A percentile compares a stretch with the other conserved stretches of the same genome.
Conservation (phyloP, 345 rosid species). For the Zanthoxylum bungeanum region DNA sequence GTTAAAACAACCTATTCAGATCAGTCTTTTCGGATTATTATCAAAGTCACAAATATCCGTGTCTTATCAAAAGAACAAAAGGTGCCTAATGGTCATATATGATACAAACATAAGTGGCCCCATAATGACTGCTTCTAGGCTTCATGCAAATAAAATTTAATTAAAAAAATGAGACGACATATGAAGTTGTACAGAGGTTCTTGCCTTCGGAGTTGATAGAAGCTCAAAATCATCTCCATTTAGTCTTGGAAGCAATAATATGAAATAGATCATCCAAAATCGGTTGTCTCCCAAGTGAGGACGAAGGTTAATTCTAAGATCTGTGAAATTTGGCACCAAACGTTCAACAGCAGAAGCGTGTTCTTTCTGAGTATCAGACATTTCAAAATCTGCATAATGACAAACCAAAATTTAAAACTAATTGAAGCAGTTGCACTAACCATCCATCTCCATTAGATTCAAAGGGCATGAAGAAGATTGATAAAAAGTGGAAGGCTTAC, state of each 20-base stretch:
- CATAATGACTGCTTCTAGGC: not conserved
- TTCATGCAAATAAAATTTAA: not conserved
- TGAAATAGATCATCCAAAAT: slow-evolving; percentile 77
- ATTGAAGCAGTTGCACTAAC: not conserved
- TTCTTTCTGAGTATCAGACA: slow-evolving; percentile 54
- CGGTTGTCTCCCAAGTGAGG: slow-evolving; percentile 36
- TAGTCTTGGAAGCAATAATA: slow-evolving; percentile 66
- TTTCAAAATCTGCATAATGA: slow-evolving; percentile 49
- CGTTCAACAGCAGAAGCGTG: slow-evolving; percentile 53
- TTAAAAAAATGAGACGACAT: not conserved
- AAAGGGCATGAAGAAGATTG: not conserved
- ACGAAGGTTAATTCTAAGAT: slow-evolving; percentile 43
- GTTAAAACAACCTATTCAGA: too few species aligned
- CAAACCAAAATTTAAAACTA: slow-evolving; percentile 5
- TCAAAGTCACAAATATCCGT: too few species aligned
- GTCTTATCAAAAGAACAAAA: too few species aligned
- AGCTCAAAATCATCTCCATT: slow-evolving; percentile 52
- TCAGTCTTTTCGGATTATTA: too few species aligned
- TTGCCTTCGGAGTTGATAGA: slow-evolving; percentile 61
- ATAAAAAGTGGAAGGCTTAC: not conserved
- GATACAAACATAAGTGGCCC: not conserved
- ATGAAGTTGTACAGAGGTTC: slow-evolving; percentile 4
- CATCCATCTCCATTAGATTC: not conserved
- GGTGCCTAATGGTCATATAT: too few species aligned
- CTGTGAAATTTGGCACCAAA: slow-evolving; percentile 48